phyloP scores from a whole-genome alignment of 257 asterid genomes.

The Lycium barbarum region DNA sequence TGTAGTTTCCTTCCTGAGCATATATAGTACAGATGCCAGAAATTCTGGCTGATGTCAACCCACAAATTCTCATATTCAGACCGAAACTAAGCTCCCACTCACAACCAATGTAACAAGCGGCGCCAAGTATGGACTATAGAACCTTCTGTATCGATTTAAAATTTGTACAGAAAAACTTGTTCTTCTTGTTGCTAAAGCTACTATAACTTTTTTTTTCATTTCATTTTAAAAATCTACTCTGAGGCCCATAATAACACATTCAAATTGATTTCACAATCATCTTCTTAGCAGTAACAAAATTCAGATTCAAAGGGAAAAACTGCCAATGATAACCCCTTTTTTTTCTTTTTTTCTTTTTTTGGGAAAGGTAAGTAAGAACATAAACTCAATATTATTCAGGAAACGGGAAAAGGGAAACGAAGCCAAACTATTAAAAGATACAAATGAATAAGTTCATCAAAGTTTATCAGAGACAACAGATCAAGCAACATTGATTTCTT shows the following conservation, averaged over 20 bases:
- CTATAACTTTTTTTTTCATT: background rate
- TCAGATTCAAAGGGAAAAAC: background rate
- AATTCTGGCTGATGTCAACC: background rate
- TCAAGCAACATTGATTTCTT: background rate
- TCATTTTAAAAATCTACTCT: background rate
- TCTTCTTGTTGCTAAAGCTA: background rate
- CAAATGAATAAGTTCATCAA: background rate
- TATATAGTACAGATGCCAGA: slow-evolving; percentile 16
- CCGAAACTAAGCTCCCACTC: slow-evolving; percentile 21
- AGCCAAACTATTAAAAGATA: slow-evolving; percentile 3
- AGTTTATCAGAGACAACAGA: background rate
- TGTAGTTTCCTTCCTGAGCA: slow-evolving; percentile 74
- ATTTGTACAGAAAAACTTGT: background rate
- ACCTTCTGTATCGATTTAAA: background rate
- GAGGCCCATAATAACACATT: background rate
- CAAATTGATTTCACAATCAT: background rate
- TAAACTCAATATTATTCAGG: slow-evolving; percentile 1
- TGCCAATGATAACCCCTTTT: background rate
- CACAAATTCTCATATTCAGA: background rate
- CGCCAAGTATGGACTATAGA: background rate
- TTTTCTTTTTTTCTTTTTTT: background rate
- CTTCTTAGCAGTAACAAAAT: background rate
- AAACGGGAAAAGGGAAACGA: background rate
- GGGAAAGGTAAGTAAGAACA: background rate
- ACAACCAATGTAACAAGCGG: slow-evolving; percentile 16